These are phyloP conservation scores for Hondaea fermentalgiana DNA, from an alignment of 108 stramenopile species.

Conservation along the genomic window DNA sequence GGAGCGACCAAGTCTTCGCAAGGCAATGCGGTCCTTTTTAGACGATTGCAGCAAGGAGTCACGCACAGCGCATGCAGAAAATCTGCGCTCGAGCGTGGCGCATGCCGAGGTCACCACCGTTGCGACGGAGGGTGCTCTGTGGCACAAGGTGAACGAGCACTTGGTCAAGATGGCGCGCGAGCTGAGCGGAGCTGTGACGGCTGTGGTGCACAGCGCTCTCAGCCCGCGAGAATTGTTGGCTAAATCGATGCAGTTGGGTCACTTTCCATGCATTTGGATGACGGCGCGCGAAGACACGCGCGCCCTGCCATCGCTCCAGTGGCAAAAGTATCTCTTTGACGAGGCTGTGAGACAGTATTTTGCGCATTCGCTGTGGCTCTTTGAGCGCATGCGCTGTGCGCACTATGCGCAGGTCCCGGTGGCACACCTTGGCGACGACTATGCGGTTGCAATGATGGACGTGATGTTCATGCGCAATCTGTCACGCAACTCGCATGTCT, in stretches of 20 bases:
- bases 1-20: background rate
- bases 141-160: background rate
- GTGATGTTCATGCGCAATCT: conserved; percentile 65
- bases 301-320: conserved; percentile 71
- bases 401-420: conserved; percentile 80
- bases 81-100: background rate
- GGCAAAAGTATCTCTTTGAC: conserved; percentile 78
- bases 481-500: conserved; percentile 64
- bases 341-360: conserved; percentile 65
- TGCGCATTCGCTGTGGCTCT: conserved; percentile 67
- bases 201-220: conserved; percentile 61
- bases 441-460: conserved; percentile 66
- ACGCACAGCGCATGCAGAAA: background rate
- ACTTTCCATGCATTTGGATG: conserved; percentile 69
- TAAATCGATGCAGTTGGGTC: conserved; percentile 62
- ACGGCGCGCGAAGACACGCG: conserved; percentile 67
- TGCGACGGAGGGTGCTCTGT: background rate
- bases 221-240: conserved; percentile 50
- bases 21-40: background rate
- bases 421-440: conserved; percentile 76
- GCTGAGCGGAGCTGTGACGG: conserved; percentile 72
- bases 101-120: background rate
- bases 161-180: conserved; percentile 58
- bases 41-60: background rate
- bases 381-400: conserved; percentile 57